Evolutionary conservation across 2,329 filamentous ascomycete genomes (phyloP).

Genomic region (Talaromyces sp.): DNA sequence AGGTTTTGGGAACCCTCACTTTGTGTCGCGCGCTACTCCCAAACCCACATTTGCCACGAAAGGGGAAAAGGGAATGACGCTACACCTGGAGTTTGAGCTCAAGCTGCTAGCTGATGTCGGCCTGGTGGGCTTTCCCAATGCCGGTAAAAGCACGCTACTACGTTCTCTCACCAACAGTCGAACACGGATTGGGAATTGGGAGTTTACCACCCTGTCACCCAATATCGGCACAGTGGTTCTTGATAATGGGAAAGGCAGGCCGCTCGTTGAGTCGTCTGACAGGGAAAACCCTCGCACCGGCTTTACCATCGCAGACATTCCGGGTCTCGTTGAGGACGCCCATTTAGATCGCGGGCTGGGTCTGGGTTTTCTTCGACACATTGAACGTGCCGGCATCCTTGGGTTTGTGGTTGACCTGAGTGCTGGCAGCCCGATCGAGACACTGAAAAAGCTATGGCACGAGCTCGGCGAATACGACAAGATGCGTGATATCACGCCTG

Average conservation of each 20-base stretch:
- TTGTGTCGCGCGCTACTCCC: conserved; percentile 67
- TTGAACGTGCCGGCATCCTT: conserved; percentile 86
- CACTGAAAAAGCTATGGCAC: conserved; percentile 77
- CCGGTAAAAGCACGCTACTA: conserved; percentile 88
- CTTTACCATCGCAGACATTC: conserved; percentile 94
- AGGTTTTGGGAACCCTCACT: conserved; percentile 89
- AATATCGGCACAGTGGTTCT: conserved; percentile 95
- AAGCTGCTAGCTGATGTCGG: conserved; percentile 95
- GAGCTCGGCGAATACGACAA: conserved; percentile 87
- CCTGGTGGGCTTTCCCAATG: conserved; percentile 89
- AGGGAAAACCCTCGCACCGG: conserved; percentile 59
- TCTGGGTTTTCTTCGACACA: conserved; percentile 84
- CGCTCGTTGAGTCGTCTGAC: conserved; percentile 44
- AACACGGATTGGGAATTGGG: conserved; percentile 87
- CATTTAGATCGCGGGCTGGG: conserved; percentile 89
- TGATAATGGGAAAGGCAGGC: conserved; percentile 76
- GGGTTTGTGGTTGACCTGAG: conserved; percentile 88
- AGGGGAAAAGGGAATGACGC: conserved; percentile 70
- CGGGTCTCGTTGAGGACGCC: conserved; percentile 84
- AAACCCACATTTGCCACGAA: conserved; percentile 83
- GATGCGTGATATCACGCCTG: conserved; percentile 65
- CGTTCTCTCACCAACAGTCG: conserved; percentile 82
- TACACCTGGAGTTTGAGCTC: conserved; percentile 81
- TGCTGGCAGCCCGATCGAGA: conserved; percentile 70
- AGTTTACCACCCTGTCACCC: conserved; percentile 90